Evolutionary conservation across 805 yeast species (phyloP), one percentile per base, ranked within the genome.

Genomic region (Starmerella cellae): DNA sequence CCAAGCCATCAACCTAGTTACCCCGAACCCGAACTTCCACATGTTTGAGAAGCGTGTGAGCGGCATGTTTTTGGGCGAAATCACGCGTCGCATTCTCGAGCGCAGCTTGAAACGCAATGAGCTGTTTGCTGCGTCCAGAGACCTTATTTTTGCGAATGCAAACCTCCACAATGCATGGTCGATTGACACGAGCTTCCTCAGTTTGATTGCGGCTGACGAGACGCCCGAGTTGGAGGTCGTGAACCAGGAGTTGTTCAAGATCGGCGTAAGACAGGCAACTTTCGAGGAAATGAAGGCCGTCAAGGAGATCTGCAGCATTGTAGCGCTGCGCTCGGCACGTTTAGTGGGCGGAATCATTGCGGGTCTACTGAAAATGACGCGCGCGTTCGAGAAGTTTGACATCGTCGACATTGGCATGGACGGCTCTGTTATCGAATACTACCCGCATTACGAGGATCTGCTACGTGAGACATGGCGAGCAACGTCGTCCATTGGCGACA

Each of bases 21-120:
- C 95, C 20, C 71, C 91, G 10, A 88, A 88, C 60, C 77, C 75
- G 31, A 93, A 93, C 6, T 82, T 67, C 66, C 96, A 91, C 60
- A 72, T 87, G 68, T 91, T 85, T 64, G 96, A 87, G 62, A 87
- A 87, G 60, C 74, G 95, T 57, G 81, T 87, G 40, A 73, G 83
- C 50, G 96, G 95, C 42, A 80, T 85, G 93, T 87, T 80, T 55
- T 63, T 87, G 54, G 97, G 98, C 46, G 98, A 88, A 61, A 68
- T 91, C 36, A 67, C 85, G 46, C 73, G 98, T 58, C 76, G 76
- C 41, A 68, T 77, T 13, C 60, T 88, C 37, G 66, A 78, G 39
- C 94, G 85, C 48, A 52, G 69, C 45, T 75, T 76, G 57, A 59
- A 68, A 9, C 62, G 70, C 48, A 74, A 74, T 5, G 65, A 75